These are phyloP conservation scores for Pezicula rhizophila DNA, from an alignment of 2,329 filamentous ascomycete species.

Conservation along the genomic window DNA sequence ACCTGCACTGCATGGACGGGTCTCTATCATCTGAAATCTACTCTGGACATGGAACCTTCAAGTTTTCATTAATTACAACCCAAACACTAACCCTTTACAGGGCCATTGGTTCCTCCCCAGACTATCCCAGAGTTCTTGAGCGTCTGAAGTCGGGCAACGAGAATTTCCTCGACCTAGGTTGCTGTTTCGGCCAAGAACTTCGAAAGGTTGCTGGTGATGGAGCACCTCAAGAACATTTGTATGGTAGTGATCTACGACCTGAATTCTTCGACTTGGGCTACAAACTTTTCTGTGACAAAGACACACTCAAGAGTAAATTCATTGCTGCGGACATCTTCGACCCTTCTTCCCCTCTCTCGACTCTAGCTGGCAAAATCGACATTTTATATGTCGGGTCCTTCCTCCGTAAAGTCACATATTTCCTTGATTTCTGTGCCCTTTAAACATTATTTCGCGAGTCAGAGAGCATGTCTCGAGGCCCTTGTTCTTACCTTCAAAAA, in stretches of 20 bases:
- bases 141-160: conserved; percentile 5
- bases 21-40: conserved; percentile 4
- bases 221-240: conserved; percentile 22
- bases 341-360: conserved; percentile 19
- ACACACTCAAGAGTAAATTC: conserved; percentile 24
- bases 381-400: conserved; percentile 35
- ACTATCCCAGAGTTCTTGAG: conserved; percentile 4
- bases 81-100: not conserved
- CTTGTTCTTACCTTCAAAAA: too few species aligned
- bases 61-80: too few species aligned
- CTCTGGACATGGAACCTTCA: too few species aligned
- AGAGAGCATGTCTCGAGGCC: too few species aligned
- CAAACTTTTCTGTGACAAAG: conserved; percentile 30
- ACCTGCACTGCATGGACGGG: too few species aligned
- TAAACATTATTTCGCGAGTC: too few species aligned
- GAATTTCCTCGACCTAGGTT: conserved; percentile 29
- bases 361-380: conserved; percentile 31
- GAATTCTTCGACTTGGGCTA: conserved; percentile 30
- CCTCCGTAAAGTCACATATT: conserved; percentile 22
- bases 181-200: conserved; percentile 31
- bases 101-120: conserved; percentile 1
- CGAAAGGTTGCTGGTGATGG: conserved; percentile 29
- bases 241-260: conserved; percentile 24
- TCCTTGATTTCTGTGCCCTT: too few species aligned
- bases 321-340: conserved; percentile 27